Base-by-base conservation (phyloP, 768 basidiomycete genomes). In the Trametes elegans region DNA sequence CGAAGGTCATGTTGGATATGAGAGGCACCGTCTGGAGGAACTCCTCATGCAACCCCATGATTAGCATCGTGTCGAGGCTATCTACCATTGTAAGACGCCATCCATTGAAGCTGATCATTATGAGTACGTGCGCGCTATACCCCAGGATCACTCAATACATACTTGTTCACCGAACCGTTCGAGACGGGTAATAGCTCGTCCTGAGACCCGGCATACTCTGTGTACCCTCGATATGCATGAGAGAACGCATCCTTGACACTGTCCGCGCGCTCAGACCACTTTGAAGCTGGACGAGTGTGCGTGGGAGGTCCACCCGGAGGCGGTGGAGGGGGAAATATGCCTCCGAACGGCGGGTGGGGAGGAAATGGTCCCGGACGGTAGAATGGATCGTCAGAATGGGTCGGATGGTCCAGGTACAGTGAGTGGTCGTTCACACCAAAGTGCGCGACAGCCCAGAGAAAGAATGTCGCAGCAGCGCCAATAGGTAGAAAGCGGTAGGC, bases 51-150 rank as follows among this genome's bases (percentile, higher is more conserved):
- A 94, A 73, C 11, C 77, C 88, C 83, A 96, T 87, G 24, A 98
- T 73, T 32, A 88, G 73, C 78, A 97, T 85, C 0, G 91, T 92
- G 64, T 95, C 93, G 5, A 97, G 76, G 5, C 90, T 82, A 64
- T 97, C 94, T 44, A 92, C 79, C 40, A 82, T 76, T 5, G 88
- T 86, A 1, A 88, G 77, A 21, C 85, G 85, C 89, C 89, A 92
- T 7, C 86, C 87, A 64, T 90, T 90, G 67, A 90, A 87, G 57
- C 88, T 90, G 55, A 5, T 21, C 14, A 36, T 49, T 10, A 39
- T 36, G 13, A 26, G 46, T 45, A 13, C 38, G 24, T 35, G 5
- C 3, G 13, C 5, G n/a, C 16, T 24, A 34, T 45, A n/a, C n/a
- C n/a, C n/a, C n/a, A n/a, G n/a, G n/a, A n/a, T n/a, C n/a, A n/a